Conservation (phyloP, 371 early-diverging fungal species). For the Apophysomyces variabilis region DNA sequence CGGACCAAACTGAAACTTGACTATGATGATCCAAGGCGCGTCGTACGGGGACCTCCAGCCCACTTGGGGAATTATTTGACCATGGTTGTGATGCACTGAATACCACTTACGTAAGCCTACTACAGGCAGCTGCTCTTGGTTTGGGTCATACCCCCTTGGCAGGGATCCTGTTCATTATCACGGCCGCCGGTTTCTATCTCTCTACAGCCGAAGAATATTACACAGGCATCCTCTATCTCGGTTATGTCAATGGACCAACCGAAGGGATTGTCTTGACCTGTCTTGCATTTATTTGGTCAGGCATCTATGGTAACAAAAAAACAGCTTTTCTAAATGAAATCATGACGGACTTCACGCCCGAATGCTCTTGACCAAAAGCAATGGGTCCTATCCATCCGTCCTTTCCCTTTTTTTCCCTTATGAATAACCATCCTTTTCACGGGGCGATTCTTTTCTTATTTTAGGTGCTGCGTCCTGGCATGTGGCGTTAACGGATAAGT, state of each 20-base stretch:
- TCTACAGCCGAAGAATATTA: constrained; percentile 97
- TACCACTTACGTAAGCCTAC: constrained; percentile 80
- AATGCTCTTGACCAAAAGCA: too few relatives aligned
- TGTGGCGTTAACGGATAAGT: constrained; percentile 30
- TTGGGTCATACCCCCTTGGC: constrained; percentile 77
- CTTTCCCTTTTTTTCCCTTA: too few relatives aligned
- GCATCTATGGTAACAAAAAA: constrained; percentile 51
- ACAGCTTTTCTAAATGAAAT: neutral
- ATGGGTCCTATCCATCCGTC: too few relatives aligned
- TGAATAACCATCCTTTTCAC: too few relatives aligned
- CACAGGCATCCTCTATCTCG: constrained; percentile 90
- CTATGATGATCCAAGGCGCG: constrained; percentile 34
- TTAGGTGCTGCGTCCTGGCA: constrained; percentile 48
- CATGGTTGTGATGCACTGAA: constrained; percentile 94
- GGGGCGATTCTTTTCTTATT: constrained; percentile 10
- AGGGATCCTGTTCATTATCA: constrained; percentile 66
- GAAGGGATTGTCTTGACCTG: constrained; percentile 90
- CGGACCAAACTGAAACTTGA: neutral
- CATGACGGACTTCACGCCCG: too few relatives aligned
- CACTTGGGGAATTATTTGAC: constrained; percentile 95
- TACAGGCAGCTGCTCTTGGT: constrained; percentile 85
- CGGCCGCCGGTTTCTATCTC: constrained; percentile 86
- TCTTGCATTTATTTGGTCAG: constrained; percentile 72
- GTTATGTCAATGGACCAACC: constrained; percentile 94
- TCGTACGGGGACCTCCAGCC: constrained; percentile 89